Evolutionary conservation across 2,329 filamentous ascomycete species (phyloP).

Genomic region (Exserohilum rostratum): DNA sequence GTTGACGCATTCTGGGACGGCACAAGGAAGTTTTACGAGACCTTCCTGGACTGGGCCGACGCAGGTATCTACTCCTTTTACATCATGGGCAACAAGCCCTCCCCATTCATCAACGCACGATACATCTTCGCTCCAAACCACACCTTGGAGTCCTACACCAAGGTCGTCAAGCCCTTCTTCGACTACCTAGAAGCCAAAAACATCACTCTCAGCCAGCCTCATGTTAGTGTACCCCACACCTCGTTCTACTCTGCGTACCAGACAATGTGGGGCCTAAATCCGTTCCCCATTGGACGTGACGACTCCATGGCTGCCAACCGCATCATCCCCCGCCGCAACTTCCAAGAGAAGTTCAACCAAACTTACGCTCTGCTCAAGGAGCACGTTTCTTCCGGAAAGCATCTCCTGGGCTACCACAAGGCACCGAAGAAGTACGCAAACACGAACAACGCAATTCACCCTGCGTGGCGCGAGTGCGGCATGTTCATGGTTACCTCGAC

Average conservation of each 20-base stretch:
- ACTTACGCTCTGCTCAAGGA: conserved; percentile 50
- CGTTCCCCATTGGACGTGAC: conserved; percentile 24
- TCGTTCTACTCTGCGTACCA: conserved; percentile 30
- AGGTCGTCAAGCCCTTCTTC: conserved; percentile 21
- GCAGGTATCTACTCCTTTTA: conserved; percentile 24
- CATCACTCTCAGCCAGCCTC: conserved; percentile 28
- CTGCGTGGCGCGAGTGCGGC: conserved; percentile 25
- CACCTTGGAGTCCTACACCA: conserved; percentile 15
- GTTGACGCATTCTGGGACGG: conserved; percentile 28
- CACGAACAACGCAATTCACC: conserved; percentile 24
- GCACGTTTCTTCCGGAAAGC: conserved; percentile 20
- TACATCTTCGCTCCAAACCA: conserved; percentile 27
- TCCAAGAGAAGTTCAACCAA: conserved; percentile 33
- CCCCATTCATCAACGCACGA: conserved; percentile 17
- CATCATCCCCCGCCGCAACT: conserved; percentile 34
- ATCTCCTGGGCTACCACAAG: conserved; percentile 26
- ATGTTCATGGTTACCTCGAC: conserved; percentile 21
- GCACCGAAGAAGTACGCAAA: conserved; percentile 18
- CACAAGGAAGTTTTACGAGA: conserved; percentile 16
- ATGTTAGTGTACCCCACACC: conserved; percentile 24
- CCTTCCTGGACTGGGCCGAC: conserved; percentile 21
- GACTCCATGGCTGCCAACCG: conserved; percentile 34
- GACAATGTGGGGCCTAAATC: conserved; percentile 22
- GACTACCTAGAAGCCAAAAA: conserved; percentile 15
- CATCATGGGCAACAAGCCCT: conserved; percentile 18